Base-by-base conservation (phyloP, 1,284 basidiomycete genomes). In the Volvariella surrecta region DNA sequence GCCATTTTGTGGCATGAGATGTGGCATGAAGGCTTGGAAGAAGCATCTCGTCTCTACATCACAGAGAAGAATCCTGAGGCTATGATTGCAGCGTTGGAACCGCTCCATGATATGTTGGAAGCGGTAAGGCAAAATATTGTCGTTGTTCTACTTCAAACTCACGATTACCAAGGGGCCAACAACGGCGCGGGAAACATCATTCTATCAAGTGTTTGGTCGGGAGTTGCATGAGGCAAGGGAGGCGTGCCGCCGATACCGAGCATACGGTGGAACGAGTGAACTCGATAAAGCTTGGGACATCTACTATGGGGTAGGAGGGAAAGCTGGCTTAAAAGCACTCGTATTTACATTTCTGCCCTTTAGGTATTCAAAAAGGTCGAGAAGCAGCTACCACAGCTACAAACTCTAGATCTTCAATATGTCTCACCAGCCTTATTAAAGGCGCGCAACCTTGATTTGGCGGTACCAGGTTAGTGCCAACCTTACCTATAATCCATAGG, bases 281-380 rank as follows among this genome's bases (percentile, higher is more conserved):
- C 70, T 99, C 45, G 96, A 98, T 59, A 92, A 91, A 59, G 96
- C 96, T n/a, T 99, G 96, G 96, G 96, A 99, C 57, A 89, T 99
- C 21, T 99, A 99, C 66, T 99, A 97, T 58, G 82, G 84, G 41
- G 82, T 80, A 59, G 45, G n/a, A n/a, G n/a, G n/a, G n/a, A n/a
- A n/a, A n/a, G n/a, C n/a, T n/a, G n/a, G n/a, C n/a, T n/a, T n/a
- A n/a, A n/a, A n/a, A n/a, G n/a, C n/a, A n/a, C n/a, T n/a, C n/a
- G 73, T 53, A 9, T 4, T 44, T 6, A 13, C 32, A 10, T 34
- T 40, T 16, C n/a, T 30, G 16, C 15, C 10, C 38, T 37, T n/a
- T 50, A 91, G 87, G 87, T 97, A 22, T 99, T 99, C 74, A 90
- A 92, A 66, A 92, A 93, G 59, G 87, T 99, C 47, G 88, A 96